phyloP scores from a whole-genome alignment of 768 basidiomycete genomes.

The Lepiota brunneoincarnata region DNA sequence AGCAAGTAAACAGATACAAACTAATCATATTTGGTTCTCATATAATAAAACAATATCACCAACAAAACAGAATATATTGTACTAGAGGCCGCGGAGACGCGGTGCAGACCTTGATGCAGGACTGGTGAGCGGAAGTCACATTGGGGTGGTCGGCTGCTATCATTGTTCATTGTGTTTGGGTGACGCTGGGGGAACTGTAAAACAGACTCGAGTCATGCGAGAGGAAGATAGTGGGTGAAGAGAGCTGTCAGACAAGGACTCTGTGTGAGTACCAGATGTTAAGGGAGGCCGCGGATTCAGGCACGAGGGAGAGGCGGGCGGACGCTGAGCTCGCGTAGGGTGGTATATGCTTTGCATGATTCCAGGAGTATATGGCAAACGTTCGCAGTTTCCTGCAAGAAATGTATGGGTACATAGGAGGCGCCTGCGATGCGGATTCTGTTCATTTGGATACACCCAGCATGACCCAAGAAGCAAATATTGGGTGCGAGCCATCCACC shows the following conservation, averaged over 20 bases:
- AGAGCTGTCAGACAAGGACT: slow-evolving; percentile 40
- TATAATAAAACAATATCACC: too few species aligned
- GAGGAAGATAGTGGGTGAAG: slow-evolving; percentile 72
- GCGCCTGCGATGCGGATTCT: slow-evolving; percentile 87
- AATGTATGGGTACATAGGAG: slow-evolving; percentile 22
- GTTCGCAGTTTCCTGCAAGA: slow-evolving; percentile 71
- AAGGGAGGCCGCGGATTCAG: slow-evolving; percentile 20
- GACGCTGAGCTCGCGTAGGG: neutral
- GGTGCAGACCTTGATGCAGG: too few species aligned
- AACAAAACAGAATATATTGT: too few species aligned
- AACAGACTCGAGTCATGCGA: slow-evolving; percentile 99
- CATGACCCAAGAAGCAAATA: slow-evolving; percentile 93
- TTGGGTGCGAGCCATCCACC: slow-evolving; percentile 97
- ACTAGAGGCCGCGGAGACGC: too few species aligned
- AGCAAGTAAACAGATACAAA: too few species aligned
- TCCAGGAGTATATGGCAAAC: slow-evolving; percentile 71
- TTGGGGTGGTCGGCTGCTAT: too few species aligned
- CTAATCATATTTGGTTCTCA: too few species aligned
- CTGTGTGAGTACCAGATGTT: neutral
- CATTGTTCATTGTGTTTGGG: too few species aligned
- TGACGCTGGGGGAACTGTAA: too few species aligned
- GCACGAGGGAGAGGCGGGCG: too few species aligned
- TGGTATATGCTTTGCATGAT: slow-evolving; percentile 88
- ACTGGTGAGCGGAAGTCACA: too few species aligned
- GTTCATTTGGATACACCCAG: slow-evolving; percentile 85